Evolutionary conservation across 2,329 filamentous ascomycete genomes (phyloP).

Genomic region (Fusarium veterinarium): DNA sequence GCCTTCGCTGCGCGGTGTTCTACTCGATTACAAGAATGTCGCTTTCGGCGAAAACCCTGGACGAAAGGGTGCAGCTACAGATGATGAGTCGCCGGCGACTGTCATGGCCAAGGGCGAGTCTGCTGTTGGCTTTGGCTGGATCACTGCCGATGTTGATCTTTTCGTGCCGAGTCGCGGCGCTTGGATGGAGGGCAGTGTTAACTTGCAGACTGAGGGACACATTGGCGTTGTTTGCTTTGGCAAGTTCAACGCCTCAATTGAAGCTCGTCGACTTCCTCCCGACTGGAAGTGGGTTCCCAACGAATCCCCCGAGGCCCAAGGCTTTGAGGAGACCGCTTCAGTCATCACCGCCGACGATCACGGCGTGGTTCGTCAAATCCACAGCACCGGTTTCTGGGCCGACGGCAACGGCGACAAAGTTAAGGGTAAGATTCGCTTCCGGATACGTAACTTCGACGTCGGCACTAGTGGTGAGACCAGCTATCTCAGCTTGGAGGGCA

Average conservation of each 20-base stretch:
- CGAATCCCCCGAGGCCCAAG: constrained; percentile 52
- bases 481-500: constrained; percentile 88
- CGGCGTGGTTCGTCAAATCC: constrained; percentile 64
- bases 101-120: constrained; percentile 78
- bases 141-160: constrained; percentile 86
- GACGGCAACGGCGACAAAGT: constrained; percentile 77
- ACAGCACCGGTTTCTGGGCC: constrained; percentile 78
- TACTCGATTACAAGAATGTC: constrained; percentile 78
- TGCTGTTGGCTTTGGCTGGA: constrained; percentile 86
- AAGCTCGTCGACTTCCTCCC: constrained; percentile 77
- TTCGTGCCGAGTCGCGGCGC: constrained; percentile 81
- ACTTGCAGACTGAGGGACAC: constrained; percentile 88
- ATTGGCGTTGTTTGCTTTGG: constrained; percentile 91
- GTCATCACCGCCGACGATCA: constrained; percentile 60
- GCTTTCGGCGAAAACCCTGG: constrained; percentile 71
- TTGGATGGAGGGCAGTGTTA: constrained; percentile 82
- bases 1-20: constrained; percentile 76
- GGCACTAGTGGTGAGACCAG: constrained; percentile 79
- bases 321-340: constrained; percentile 57
- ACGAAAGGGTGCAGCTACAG: constrained; percentile 58
- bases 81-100: constrained; percentile 60
- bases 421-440: constrained; percentile 77
- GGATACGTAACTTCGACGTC: constrained; percentile 87
- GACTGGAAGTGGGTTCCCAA: constrained; percentile 84
- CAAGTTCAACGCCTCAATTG: constrained; percentile 90